Evolutionary conservation across 202 grass and related monocot species (phyloP), one percentile per base, ranked within the genome.

Genomic region (Setaria viridis): DNA sequence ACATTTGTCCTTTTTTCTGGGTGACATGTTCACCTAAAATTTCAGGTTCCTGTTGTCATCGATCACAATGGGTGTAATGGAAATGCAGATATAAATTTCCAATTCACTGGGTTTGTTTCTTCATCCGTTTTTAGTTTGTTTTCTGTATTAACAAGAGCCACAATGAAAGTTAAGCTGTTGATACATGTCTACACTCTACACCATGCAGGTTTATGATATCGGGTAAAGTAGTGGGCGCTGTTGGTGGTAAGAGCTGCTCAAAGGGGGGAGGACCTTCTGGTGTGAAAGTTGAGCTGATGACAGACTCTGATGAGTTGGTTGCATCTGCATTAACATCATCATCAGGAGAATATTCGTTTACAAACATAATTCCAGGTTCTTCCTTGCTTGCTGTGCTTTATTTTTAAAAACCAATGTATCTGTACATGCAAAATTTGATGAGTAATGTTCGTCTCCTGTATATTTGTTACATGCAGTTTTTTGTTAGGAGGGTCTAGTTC

Each of bases 11-110:
- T 63, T 82, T 82, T 9, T 89, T 4, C 86, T 35, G 30, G 72
- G 25, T 85, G 50, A 64, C 79, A 85, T 66, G 47, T 70, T 86
- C 67, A 74, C 9, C 45, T 84, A 50, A 85, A 60, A 84, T 74
- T 89, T 68, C 88, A 94, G 92, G 92, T 99, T 77, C 92, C 92
- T 67, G 94, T 90, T 46, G 19, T 89, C 56, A 80, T 97, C 4
- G 87, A 99, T 74, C 87, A 91, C 54, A 88, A 81, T 67, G 97
- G 97, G 43, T 99, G 97, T 79, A 99, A 99, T 76, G 88, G 39
- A 80, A 94, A 97, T 89, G 85, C 72, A 63, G 97, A 99, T 90
- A 94, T 99, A 74, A 99, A 99, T 89, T 99, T 99, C 69, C 89
- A 90, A 70, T 97, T 97, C 72, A 99, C 94, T 21, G 97, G 97